Evolutionary conservation across 164 flowering plant genomes (phyloP).

Genomic region (Aristolochia californica): DNA sequence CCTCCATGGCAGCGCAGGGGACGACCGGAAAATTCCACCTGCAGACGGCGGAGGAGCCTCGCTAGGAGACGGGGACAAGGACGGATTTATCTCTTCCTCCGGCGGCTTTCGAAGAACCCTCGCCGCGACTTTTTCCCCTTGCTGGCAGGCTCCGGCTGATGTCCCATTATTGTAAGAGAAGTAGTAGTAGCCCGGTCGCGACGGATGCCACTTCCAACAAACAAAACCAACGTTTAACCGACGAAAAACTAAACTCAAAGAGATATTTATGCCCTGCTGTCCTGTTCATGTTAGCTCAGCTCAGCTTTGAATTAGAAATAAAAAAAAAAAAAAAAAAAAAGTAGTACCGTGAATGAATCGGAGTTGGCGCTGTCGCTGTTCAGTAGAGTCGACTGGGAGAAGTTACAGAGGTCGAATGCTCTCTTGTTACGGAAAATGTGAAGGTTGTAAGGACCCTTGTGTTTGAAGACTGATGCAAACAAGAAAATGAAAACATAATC

Average conservation of each 20-base stretch:
- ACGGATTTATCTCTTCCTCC: slow-evolving; percentile 10
- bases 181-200: slow-evolving; percentile 71
- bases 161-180: slow-evolving; percentile 66
- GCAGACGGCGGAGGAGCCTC: slow-evolving; percentile 34
- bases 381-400: slow-evolving; percentile 70
- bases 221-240: neutral
- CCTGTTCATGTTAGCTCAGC: no score
- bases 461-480: slow-evolving; percentile 50
- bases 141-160: slow-evolving; percentile 35
- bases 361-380: slow-evolving; percentile 34
- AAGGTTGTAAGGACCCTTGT: slow-evolving; percentile 45
- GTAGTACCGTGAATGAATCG: slow-evolving; percentile 50
- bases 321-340: slow-evolving; percentile 1
- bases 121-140: slow-evolving; percentile 52
- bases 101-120: slow-evolving; percentile 27
- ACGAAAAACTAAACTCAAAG: no score
- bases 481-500: neutral
- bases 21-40: slow-evolving; percentile 44
- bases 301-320: neutral
- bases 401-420: slow-evolving; percentile 70
- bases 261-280: no score
- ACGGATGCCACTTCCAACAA: slow-evolving; percentile 60
- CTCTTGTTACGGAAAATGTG: slow-evolving; percentile 65
- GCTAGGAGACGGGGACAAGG: slow-evolving; percentile 16
- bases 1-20: slow-evolving; percentile 11